Evolutionary conservation across 1,284 basidiomycete genomes (phyloP).

Genomic region (Boletus sp.): DNA sequence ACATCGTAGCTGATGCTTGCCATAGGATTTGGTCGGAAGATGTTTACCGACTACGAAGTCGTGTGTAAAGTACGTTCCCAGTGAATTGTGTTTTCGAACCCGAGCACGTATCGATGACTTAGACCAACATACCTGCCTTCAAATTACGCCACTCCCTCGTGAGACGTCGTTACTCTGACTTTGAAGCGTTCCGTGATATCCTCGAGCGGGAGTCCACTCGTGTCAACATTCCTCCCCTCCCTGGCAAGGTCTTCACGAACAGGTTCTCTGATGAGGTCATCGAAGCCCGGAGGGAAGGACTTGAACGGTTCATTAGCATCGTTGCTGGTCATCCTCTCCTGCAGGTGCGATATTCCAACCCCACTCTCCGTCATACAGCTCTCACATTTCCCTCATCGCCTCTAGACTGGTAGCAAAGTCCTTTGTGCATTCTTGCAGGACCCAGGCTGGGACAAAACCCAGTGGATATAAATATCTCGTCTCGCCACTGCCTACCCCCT

Average conservation of each 20-base stretch:
- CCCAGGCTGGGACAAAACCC: slow-evolving; percentile 76
- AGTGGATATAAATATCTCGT: slow-evolving; percentile 57
- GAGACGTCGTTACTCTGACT: slow-evolving; percentile 94
- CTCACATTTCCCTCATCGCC: slow-evolving; percentile 13
- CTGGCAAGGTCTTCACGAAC: slow-evolving; percentile 95
- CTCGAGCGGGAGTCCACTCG: slow-evolving; percentile 95
- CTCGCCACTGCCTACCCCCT: not conserved
- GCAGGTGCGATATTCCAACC: slow-evolving; percentile 57
- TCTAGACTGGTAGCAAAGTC: slow-evolving; percentile 93
- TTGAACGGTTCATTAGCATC: slow-evolving; percentile 93
- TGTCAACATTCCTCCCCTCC: slow-evolving; percentile 95
- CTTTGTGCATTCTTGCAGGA: slow-evolving; percentile 95
- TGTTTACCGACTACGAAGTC: slow-evolving; percentile 99
- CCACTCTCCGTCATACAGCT: not conserved
- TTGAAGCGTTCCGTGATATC: slow-evolving; percentile 98
- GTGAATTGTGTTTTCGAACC: not conserved
- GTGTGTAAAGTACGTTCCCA: slow-evolving; percentile 76
- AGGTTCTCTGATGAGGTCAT: slow-evolving; percentile 98
- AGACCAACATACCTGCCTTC: slow-evolving; percentile 99
- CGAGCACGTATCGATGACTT: slow-evolving; percentile 2
- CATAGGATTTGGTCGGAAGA: slow-evolving; percentile 91
- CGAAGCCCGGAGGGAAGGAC: slow-evolving; percentile 84
- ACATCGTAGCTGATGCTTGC: slow-evolving; percentile 1
- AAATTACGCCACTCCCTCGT: slow-evolving; percentile 94
- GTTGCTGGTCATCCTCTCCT: slow-evolving; percentile 96